Evolutionary conservation across 116 monocot genomes (phyloP), one percentile per base, ranked within the genome.

Genomic region (Zostera marina): DNA sequence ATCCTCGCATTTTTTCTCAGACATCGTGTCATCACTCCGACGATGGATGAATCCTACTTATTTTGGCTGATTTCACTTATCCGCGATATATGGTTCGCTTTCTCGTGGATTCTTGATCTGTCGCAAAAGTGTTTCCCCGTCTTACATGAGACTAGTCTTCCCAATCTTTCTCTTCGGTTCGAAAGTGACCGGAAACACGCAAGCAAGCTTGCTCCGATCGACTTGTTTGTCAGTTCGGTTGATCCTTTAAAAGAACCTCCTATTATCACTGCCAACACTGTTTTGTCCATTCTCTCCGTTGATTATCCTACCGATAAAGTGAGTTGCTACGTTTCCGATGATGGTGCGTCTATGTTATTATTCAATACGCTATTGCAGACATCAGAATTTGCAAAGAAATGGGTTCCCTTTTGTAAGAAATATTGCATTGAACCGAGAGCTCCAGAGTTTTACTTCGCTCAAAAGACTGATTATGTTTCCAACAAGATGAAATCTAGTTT

Each of bases 71-170:
- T 72, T 46, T 94, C 94, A 0, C 88, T 94, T 43, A 68, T 85
- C 38, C 88, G 94, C 62, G 94, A 94, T 71, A 70, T 94, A 51
- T 94, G 94, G 94, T 94, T 94, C 55, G 94, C 88, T 13, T 73
- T 94, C 42, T 88, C 94, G 0, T 94, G 94, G 94, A 88, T 94
- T 60, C 88, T 94, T 49, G 94, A 94, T 59, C 94, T 88, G 67
- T 85, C 88, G 57, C 94, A 88, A 44, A 94, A 94, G 52, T 94
- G 94, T 85, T 74, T 77, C 38, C 94, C 94, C 13, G 69, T 94
- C 44, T 77, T 64, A 46, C 76, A 85, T 2, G 76, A 88, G 66
- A 94, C 94, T 21, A 80, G 88, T 72, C 81, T 85, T 22, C 88
- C 88, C 54, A 81, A 88, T 47, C 82, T 94, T 55, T 58, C 94